Percentiles rank a stretch among this genome's conserved stretches.
Evolutionary conservation across 169 alveolate genomes (phyloP).

Genomic region (Cryptosporidium tyzzeri): DNA sequence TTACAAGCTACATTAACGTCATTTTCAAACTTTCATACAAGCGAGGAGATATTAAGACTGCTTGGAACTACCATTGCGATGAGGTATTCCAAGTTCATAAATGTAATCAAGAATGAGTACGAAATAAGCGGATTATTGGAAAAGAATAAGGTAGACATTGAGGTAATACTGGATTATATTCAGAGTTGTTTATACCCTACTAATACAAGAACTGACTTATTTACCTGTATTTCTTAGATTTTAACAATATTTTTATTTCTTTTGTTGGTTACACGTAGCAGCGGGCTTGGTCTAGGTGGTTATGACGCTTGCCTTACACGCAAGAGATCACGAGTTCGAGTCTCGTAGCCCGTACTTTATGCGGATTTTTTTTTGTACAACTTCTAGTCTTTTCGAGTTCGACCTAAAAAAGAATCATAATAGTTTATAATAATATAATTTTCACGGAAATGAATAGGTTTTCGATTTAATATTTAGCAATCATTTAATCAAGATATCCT

Average conservation of each 20-base stretch:
- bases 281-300: conserved; percentile 79
- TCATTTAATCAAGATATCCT: background rate
- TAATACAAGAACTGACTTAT: background rate
- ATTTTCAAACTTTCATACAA: conserved; percentile 45
- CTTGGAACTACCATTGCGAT: conserved; percentile 48
- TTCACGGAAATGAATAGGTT: too few relatives aligned
- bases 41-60: conserved; percentile 52
- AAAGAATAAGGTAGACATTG: conserved; percentile 8
- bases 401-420: background rate
- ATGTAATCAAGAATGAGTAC: background rate
- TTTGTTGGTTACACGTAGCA: background rate
- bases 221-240: background rate
- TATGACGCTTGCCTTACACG: conserved; percentile 78
- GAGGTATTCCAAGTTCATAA: conserved; percentile 39
- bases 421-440: background rate
- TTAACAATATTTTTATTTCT: background rate
- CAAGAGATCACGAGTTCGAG: conserved; percentile 78
- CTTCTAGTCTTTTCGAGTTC: too few relatives aligned
- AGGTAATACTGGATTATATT: conserved; percentile 34
- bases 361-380: too few relatives aligned
- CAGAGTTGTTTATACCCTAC: conserved; percentile 54
- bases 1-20: conserved; percentile 19
- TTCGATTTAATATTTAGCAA: background rate
- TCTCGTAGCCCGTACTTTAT: conserved; percentile 77
- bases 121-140: background rate